Conservation (phyloP, 345 rosid genomes). For the Pseudoturritis turrita region DNA sequence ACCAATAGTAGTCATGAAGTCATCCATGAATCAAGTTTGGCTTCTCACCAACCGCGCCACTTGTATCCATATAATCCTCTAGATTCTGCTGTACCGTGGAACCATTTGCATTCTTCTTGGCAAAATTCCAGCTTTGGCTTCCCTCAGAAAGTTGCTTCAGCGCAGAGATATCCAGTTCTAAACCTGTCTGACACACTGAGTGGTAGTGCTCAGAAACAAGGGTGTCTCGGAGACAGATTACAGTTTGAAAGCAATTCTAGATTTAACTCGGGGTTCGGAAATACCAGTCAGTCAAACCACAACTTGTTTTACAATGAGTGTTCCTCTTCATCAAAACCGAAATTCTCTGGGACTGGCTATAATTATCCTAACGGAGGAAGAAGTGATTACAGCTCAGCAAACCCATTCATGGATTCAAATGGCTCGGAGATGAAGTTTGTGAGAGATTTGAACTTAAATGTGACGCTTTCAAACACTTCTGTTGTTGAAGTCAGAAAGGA, state of each 20-base stretch:
- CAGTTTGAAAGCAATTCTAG: conserved; percentile 36
- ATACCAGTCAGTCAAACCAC: conserved; percentile 26
- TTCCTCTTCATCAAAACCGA: conserved; percentile 38
- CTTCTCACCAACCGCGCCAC: conserved; percentile 37
- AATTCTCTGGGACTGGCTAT: conserved; percentile 4
- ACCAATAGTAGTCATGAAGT: conserved; percentile 36
- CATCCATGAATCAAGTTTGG: conserved; percentile 43
- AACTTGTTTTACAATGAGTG: conserved; percentile 31
- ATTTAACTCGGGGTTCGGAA: conserved; percentile 27
- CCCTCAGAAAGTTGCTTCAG: conserved; percentile 49
- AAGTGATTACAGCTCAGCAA: conserved; percentile 22
- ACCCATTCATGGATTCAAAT: conserved; percentile 7
- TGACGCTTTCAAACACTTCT: conserved; percentile 27
- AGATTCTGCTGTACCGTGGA: conserved; percentile 47
- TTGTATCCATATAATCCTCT: conserved; percentile 37
- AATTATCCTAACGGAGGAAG: conserved; percentile 24
- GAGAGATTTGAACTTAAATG: conserved; percentile 36
- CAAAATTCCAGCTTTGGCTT: conserved; percentile 48
- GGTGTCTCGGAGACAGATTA: conserved; percentile 51
- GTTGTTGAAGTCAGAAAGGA: conserved; percentile 44
- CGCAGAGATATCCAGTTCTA: conserved; percentile 43
- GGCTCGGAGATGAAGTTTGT: conserved; percentile 34
- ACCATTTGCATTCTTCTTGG: conserved; percentile 50
- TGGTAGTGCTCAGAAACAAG: conserved; percentile 46
- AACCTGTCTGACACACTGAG: conserved; percentile 44